Conservation (phyloP, 164 flowering plant species). For the Houttuynia cordata region DNA sequence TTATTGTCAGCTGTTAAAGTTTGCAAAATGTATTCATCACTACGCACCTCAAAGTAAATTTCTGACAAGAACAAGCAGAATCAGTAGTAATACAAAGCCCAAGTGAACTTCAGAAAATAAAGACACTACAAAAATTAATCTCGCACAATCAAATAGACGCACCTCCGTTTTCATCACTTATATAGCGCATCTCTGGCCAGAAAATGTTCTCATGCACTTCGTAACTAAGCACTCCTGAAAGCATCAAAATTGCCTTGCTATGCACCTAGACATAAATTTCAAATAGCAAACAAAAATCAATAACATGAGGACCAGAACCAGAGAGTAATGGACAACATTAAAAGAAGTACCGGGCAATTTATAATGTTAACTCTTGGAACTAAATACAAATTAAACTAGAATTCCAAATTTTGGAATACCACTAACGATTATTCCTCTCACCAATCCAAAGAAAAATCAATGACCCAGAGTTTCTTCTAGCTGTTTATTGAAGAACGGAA, state of each 20-base stretch:
- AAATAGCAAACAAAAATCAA: not conserved
- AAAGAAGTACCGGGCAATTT: too few species aligned
- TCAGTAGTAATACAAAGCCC: conserved; percentile 3
- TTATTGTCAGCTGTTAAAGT: conserved; percentile 53
- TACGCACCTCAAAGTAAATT: conserved; percentile 72
- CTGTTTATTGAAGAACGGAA: too few species aligned
- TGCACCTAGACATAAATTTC: conserved; percentile 48
- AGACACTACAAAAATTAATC: not conserved
- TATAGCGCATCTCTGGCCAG: conserved; percentile 82
- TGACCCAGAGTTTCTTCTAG: too few species aligned
- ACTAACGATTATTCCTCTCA: too few species aligned
- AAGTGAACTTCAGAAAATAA: too few species aligned
- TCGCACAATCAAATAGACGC: conserved; percentile 15
- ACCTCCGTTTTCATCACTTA: conserved; percentile 93
- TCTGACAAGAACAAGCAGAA: conserved; percentile 32
- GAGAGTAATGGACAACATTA: not conserved
- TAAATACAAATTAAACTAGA: too few species aligned
- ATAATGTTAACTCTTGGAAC: too few species aligned
- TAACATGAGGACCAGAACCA: too few species aligned
- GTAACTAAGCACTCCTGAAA: conserved; percentile 46
- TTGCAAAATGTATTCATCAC: conserved; percentile 62
- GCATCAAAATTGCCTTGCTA: conserved; percentile 74
- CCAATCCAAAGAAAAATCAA: too few species aligned
- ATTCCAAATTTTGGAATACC: too few species aligned
- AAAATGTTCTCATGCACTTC: conserved; percentile 64